Evolutionary conservation across 495 filamentous ascomycete species (phyloP).

Genomic region (Hypoxylon crocopeplum): DNA sequence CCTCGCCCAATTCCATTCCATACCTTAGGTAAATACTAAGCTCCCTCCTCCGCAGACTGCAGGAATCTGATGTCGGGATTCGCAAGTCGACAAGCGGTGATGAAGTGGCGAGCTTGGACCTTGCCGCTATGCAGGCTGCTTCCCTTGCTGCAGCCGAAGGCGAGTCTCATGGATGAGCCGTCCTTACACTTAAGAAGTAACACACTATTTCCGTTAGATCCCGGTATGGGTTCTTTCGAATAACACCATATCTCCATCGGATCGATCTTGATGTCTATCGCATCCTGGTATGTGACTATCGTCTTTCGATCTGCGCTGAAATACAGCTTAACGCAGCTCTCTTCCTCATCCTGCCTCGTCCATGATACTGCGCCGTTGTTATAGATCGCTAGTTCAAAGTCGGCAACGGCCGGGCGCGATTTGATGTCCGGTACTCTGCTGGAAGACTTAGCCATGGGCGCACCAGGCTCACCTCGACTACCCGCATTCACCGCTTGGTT

Average conservation of each 20-base stretch:
- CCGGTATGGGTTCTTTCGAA: slow-evolving; percentile 11
- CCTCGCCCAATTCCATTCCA: too few relatives aligned
- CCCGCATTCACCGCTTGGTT: too few relatives aligned
- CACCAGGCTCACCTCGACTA: too few relatives aligned
- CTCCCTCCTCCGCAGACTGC: too few relatives aligned
- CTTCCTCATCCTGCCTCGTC: slow-evolving; percentile 10
- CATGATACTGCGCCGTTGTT: slow-evolving; percentile 24
- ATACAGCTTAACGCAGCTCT: slow-evolving; percentile 22
- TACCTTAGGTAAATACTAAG: too few relatives aligned
- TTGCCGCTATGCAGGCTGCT: slow-evolving; percentile 38
- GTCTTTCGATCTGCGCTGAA: slow-evolving; percentile 12
- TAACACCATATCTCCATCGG: slow-evolving; percentile 17
- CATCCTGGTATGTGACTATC: slow-evolving; percentile 7
- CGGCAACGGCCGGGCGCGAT: background rate
- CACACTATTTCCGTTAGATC: slow-evolving; percentile 14
- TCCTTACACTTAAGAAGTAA: slow-evolving; percentile 15
- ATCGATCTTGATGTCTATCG: slow-evolving; percentile 23
- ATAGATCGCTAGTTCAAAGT: slow-evolving; percentile 34
- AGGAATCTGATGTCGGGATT: slow-evolving; percentile 38
- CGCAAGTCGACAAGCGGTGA: too few relatives aligned
- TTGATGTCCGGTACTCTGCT: background rate
- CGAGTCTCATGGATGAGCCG: slow-evolving; percentile 19
- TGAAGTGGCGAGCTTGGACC: slow-evolving; percentile 45
- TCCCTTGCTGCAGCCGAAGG: slow-evolving; percentile 31
- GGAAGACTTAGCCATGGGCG: background rate